Percentiles rank a stretch among this genome's conserved stretches.
These are phyloP conservation scores for Bipolaris victoriae DNA, from an alignment of 2,329 filamentous ascomycete species.

Conservation along the genomic window DNA sequence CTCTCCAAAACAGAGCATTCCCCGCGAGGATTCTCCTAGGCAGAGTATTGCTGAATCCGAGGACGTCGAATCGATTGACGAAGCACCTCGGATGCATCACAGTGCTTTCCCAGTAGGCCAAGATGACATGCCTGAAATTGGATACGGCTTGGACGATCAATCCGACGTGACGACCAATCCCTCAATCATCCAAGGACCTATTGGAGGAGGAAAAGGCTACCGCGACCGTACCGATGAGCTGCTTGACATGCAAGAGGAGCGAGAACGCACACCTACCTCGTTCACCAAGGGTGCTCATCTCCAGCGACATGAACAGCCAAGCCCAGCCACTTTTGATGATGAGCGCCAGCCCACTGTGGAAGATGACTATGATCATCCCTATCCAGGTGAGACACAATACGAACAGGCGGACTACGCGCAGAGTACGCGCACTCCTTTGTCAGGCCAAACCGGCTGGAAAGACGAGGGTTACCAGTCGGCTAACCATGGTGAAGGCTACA, in stretches of 20 bases:
- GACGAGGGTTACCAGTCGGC: constrained; percentile 93
- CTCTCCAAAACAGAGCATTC: constrained; percentile 63
- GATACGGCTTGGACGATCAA: constrained; percentile 64
- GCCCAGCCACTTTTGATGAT: constrained; percentile 32
- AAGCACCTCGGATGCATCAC: constrained; percentile 66
- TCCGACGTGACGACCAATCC: constrained; percentile 82
- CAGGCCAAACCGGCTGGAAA: constrained; percentile 62
- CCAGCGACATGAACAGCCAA: constrained; percentile 37
- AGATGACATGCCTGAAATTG: constrained; percentile 77
- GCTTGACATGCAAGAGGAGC: constrained; percentile 43
- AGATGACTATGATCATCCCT: constrained; percentile 45
- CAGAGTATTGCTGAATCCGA: constrained; percentile 61
- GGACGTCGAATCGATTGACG: constrained; percentile 24
- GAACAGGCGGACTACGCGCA: constrained; percentile 40
- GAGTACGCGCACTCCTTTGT: constrained; percentile 48
- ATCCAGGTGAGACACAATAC: constrained; percentile 45
- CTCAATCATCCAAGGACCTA: constrained; percentile 78
- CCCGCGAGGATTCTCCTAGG: constrained; percentile 57
- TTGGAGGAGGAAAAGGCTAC: constrained; percentile 60
- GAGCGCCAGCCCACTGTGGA: constrained; percentile 48
- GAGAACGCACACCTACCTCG: constrained; percentile 40
- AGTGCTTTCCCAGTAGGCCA: constrained; percentile 70
- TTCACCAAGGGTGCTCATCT: constrained; percentile 52
- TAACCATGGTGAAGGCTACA: constrained; percentile 61
- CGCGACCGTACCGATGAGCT: constrained; percentile 51